Evolutionary conservation across 78 protist species (phyloP).

Genomic region (Dictyostelium firmibasis): DNA sequence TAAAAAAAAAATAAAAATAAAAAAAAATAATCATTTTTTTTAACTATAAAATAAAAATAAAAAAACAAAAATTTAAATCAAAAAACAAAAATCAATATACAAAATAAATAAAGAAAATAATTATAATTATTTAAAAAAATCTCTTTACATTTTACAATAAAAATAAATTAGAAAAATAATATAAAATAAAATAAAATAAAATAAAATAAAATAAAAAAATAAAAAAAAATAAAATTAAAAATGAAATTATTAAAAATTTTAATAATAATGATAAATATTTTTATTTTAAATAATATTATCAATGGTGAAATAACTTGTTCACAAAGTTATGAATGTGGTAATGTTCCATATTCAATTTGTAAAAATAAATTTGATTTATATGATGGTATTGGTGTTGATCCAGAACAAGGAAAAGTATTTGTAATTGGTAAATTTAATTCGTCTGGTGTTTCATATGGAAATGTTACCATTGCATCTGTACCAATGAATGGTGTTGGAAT

Average conservation of each 20-base stretch:
- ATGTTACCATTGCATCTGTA: background rate
- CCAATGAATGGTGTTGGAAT: background rate
- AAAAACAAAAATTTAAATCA: background rate
- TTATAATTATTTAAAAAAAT: too few species aligned
- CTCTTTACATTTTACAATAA: too few species aligned
- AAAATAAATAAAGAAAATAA: background rate
- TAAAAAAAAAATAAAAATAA: background rate
- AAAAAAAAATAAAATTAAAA: background rate
- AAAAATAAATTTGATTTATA: background rate
- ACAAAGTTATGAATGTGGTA: conserved; percentile 26
- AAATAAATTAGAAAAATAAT: background rate
- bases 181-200: background rate
- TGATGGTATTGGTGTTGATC: background rate
- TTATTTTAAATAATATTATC: background rate
- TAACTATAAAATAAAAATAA: too few species aligned
- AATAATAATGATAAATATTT: background rate
- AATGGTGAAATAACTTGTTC: background rate
- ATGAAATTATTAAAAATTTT: background rate
- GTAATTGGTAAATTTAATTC: conserved; percentile 16
- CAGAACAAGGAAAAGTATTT: background rate
- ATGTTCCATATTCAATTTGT: conserved; percentile 1
- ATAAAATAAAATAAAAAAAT: background rate
- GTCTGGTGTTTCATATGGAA: background rate
- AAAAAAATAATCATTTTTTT: background rate
- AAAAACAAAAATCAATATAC: background rate